Evolutionary conservation across 192 early-diverging fungal species (phyloP), one percentile per base, ranked within the genome.

Genomic region (Entomortierella beljakovae): DNA sequence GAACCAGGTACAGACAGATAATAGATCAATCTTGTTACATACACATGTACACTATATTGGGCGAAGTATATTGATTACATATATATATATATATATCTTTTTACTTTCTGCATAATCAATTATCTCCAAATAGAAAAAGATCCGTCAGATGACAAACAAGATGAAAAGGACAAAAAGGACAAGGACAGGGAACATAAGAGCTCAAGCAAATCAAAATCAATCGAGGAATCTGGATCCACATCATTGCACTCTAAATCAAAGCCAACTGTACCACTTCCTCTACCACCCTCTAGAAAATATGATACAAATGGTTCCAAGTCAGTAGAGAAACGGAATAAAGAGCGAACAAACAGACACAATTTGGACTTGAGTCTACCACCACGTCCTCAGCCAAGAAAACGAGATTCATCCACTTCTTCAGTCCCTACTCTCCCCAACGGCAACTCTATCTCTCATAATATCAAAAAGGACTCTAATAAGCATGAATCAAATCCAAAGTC

Each of bases 361-460:
- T 52, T 70, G 20, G 52, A 60, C 6, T 10, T 70, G 31, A 58
- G 59, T 40, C 35, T 70, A 1, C 68, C 68, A 8, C 68, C 68
- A 10, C 58, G 68, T 22, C 68, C 68, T 32, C 68, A 70, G n/a
- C 52, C 59, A 53, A 70, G 46, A 23, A 52, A 43, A 23, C 60
- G 32, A 23, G 68, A 61, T 5, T 31, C 54, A n/a, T 52, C 50
- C 50, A 4, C 46, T 26, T 8, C 46, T 43, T 38, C 18, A 26
- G 1, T 23, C 15, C 31, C 23, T 23, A 3, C 38, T 34, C 3
- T 28, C 25, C n/a, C 22, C 46, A 58, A 7, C 2, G 25, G 33
- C 26, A 49, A 16, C 42, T 51, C 18, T 0, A 37, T 28, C 61
- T 20, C 46, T 29, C 42, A 43, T 34, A 32, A 15, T 10, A 50